A percentile compares a stretch with the other conserved stretches of the same genome.
phyloP scores from a whole-genome alignment of 2,329 filamentous ascomycete species.

The Colletotrichum ledebouriae region DNA sequence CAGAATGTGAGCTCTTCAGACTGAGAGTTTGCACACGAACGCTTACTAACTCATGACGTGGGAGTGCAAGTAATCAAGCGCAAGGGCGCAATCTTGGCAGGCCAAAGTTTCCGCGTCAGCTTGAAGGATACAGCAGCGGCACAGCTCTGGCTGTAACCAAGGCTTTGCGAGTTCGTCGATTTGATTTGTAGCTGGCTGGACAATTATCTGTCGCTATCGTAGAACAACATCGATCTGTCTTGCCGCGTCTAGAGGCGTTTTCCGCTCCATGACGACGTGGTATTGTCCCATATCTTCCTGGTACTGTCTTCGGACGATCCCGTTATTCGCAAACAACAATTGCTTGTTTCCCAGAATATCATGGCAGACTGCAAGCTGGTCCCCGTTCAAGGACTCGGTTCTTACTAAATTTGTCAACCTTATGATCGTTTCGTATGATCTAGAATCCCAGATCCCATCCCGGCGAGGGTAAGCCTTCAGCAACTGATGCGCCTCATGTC shows the following conservation, averaged over 20 bases:
- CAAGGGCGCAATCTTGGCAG: no score
- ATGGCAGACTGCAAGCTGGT: not conserved
- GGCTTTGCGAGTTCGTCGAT: no score
- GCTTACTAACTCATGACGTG: no score
- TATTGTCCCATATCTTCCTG: not conserved
- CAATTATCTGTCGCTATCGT: no score
- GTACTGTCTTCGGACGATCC: not conserved
- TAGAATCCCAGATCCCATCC: constrained; percentile 59
- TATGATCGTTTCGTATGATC: constrained; percentile 50
- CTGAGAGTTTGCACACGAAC: no score
- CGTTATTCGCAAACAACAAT: constrained; percentile 2
- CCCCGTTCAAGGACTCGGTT: not conserved
- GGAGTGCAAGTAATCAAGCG: no score
- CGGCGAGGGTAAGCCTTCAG: constrained; percentile 57
- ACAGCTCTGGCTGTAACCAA: no score
- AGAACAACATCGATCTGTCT: not conserved
- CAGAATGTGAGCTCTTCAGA: no score
- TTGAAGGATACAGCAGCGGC: no score
- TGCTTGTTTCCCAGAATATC: constrained; percentile 11
- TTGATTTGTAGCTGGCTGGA: no score
- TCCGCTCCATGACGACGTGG: not conserved
- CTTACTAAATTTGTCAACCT: not conserved
- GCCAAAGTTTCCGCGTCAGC: no score
- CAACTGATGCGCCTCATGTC: constrained; percentile 56
- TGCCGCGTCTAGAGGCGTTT: not conserved